phyloP scores from a whole-genome alignment of 2,329 filamentous ascomycete species.

The Tolypocladium endophyticum region DNA sequence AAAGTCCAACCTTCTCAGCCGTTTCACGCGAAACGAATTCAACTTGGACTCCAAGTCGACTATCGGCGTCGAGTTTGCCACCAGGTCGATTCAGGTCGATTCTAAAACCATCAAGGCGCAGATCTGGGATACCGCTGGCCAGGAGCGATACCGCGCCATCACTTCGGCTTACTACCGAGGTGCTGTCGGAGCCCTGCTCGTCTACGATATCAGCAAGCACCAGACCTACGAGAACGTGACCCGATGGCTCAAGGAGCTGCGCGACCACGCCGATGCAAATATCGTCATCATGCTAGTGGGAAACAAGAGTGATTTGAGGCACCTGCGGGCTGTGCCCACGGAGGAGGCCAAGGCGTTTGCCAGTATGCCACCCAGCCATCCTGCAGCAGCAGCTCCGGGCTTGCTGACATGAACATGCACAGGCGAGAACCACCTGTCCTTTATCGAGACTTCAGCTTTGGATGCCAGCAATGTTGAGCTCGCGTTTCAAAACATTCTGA shows the following conservation, averaged over 20 bases:
- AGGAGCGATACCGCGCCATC: slow-evolving; percentile 98
- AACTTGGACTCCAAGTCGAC: slow-evolving; percentile 99
- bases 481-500: slow-evolving; percentile 98
- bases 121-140: slow-evolving; percentile 98
- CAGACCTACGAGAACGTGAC: slow-evolving; percentile 99
- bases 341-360: slow-evolving; percentile 98
- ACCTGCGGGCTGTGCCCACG: slow-evolving; percentile 90
- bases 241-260: slow-evolving; percentile 96
- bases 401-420: slow-evolving; percentile 8
- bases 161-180: slow-evolving; percentile 98
- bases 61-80: slow-evolving; percentile 98
- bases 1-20: slow-evolving; percentile 98
- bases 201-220: slow-evolving; percentile 99
- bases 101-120: slow-evolving; percentile 99
- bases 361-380: slow-evolving; percentile 40
- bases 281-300: slow-evolving; percentile 99
- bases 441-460: slow-evolving; percentile 97
- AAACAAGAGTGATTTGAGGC: slow-evolving; percentile 99
- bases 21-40: slow-evolving; percentile 99
- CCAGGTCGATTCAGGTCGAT: slow-evolving; percentile 96
- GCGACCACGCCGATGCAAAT: slow-evolving; percentile 96
- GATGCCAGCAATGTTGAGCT: slow-evolving; percentile 99
- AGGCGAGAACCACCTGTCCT: slow-evolving; percentile 97
- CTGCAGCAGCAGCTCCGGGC: not conserved
- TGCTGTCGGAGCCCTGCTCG: slow-evolving; percentile 90